Evolutionary conservation across 305 asterid genomes (phyloP).

Genomic region (Solanum hybrid): DNA sequence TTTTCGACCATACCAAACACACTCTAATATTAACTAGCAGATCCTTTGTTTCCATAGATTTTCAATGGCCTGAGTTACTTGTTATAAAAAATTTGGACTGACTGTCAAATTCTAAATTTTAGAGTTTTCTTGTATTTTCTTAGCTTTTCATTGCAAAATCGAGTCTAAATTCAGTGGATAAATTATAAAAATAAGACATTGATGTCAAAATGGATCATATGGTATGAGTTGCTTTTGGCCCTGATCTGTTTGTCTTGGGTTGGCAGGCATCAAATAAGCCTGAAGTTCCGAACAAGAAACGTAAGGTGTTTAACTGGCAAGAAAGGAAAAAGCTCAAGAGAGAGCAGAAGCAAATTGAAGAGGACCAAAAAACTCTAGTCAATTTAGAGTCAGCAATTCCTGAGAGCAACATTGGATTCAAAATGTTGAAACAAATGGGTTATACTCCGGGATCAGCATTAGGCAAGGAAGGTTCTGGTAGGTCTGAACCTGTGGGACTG

Average conservation of each 20-base stretch:
- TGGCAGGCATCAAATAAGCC: slow-evolving; percentile 36
- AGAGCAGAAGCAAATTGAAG: slow-evolving; percentile 54
- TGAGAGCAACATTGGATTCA: slow-evolving; percentile 84
- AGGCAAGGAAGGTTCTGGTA: slow-evolving; percentile 85
- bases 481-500: slow-evolving; percentile 57
- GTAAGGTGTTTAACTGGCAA: slow-evolving; percentile 50
- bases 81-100: too few species aligned
- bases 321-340: slow-evolving; percentile 54
- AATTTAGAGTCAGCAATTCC: slow-evolving; percentile 72
- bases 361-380: slow-evolving; percentile 55
- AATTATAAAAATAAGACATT: neutral
- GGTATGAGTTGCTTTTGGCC: neutral
- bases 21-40: neutral
- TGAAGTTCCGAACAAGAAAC: slow-evolving; percentile 28
- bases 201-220: neutral
- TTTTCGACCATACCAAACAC: neutral
- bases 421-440: slow-evolving; percentile 85
- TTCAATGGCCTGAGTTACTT: neutral
- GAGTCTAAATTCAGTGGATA: neutral
- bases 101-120: neutral
- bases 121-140: neutral
- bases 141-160: neutral
- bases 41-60: neutral
- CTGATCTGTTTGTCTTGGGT: neutral
- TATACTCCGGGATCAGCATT: slow-evolving; percentile 81